phyloP scores from a whole-genome alignment of 768 basidiomycete species.

The Suillus spraguei region DNA sequence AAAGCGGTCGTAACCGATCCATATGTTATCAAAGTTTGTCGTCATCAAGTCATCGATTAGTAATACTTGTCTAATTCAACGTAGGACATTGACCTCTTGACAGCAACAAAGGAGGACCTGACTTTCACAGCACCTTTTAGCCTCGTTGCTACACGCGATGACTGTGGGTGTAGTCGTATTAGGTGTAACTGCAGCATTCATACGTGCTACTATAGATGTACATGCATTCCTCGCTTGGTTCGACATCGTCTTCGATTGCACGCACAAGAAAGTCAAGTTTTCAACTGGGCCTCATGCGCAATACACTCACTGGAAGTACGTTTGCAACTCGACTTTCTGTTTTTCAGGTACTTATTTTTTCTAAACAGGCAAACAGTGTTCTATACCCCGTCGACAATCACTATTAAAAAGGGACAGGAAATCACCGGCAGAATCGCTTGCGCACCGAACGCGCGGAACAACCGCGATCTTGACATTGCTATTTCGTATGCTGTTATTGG shows the following conservation, averaged over 20 bases:
- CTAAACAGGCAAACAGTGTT: conserved; percentile 88
- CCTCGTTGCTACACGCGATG: conserved; percentile 82
- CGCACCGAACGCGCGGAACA: conserved; percentile 90
- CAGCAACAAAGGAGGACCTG: conserved; percentile 94
- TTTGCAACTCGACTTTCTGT: conserved; percentile 19
- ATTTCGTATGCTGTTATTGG: conserved; percentile 64
- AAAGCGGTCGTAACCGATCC: conserved; percentile 95
- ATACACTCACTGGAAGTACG: conserved; percentile 96
- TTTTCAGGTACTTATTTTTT: background rate
- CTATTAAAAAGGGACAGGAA: conserved; percentile 67
- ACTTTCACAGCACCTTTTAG: conserved; percentile 81
- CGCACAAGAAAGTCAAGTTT: conserved; percentile 94
- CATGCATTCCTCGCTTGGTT: conserved; percentile 99
- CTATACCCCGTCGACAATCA: conserved; percentile 84
- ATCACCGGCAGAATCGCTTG: conserved; percentile 76
- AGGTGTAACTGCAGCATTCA: conserved; percentile 6
- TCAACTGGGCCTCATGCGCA: conserved; percentile 98
- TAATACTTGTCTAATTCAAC: conserved; percentile 10
- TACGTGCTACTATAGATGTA: conserved; percentile 57
- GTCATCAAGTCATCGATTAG: background rate
- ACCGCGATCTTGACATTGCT: conserved; percentile 91
- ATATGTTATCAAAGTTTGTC: conserved; percentile 77
- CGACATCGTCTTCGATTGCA: conserved; percentile 93
- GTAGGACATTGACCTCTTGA: conserved; percentile 87
- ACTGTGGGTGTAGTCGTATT: conserved; percentile 62